Percentiles rank a stretch among this genome's conserved stretches.
phyloP scores from a whole-genome alignment of 495 filamentous ascomycete species.

The Jackrogersella minutella region DNA sequence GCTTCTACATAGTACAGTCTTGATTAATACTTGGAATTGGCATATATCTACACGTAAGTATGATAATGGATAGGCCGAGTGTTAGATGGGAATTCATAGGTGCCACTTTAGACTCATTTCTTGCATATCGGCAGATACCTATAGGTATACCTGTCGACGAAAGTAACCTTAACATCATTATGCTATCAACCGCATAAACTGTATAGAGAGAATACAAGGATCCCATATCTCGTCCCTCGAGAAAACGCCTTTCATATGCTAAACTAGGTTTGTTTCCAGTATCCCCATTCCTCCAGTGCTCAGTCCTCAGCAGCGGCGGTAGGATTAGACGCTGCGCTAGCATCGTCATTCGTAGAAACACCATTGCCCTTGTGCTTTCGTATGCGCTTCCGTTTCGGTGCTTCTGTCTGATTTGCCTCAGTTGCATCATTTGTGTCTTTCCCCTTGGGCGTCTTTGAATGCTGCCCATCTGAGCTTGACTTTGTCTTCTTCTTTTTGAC shows the following conservation, averaged over 20 bases:
- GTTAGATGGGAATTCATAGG: not conserved
- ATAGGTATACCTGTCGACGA: not conserved
- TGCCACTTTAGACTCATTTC: not conserved
- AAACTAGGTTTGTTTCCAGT: not conserved
- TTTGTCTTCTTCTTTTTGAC: constrained; percentile 78
- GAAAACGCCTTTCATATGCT: constrained; percentile 21
- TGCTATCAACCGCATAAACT: constrained; percentile 25
- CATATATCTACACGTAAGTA: too few species aligned
- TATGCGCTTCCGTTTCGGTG: constrained; percentile 54
- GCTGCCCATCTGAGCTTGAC: constrained; percentile 13
- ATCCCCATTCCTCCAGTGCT: constrained; percentile 10
- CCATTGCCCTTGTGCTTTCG: constrained; percentile 52
- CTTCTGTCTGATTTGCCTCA: constrained; percentile 17
- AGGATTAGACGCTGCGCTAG: constrained; percentile 15
- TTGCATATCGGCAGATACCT: not conserved
- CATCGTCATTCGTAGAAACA: constrained; percentile 14
- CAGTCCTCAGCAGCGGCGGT: constrained; percentile 21
- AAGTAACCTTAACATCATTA: constrained; percentile 17
- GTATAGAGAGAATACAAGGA: constrained; percentile 5
- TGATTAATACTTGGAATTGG: too few species aligned
- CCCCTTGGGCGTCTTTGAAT: constrained; percentile 19
- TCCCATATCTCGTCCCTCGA: not conserved
- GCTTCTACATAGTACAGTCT: too few species aligned
- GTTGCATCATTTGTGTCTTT: constrained; percentile 14
- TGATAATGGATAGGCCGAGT: too few species aligned